These are phyloP conservation scores for Acidiella bohemica DNA, from an alignment of 495 filamentous ascomycete species.

Conservation along the genomic window DNA sequence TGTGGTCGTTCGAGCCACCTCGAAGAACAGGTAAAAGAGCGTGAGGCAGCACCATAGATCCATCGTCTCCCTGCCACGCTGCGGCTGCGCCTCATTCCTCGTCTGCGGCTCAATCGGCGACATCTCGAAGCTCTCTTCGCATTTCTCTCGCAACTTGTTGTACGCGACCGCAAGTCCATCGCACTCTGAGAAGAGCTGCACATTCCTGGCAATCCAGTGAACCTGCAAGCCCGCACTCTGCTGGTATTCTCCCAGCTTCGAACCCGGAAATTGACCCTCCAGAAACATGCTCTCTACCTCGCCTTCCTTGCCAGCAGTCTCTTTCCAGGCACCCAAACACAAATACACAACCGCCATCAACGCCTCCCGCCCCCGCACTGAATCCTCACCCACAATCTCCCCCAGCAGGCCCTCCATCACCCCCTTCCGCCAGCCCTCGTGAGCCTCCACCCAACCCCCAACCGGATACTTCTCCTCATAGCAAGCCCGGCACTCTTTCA, in stretches of 20 bases:
- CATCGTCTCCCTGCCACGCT: slow-evolving; percentile 23
- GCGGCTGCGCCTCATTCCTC: slow-evolving; percentile 6
- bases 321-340: slow-evolving; percentile 62
- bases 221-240: slow-evolving; percentile 20
- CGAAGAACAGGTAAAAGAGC: slow-evolving; percentile 27
- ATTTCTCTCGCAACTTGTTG: slow-evolving; percentile 7
- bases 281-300: slow-evolving; percentile 2
- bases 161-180: slow-evolving; percentile 22
- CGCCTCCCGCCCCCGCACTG: slow-evolving; percentile 27
- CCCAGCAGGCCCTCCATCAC: slow-evolving; percentile 24
- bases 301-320: slow-evolving; percentile 44
- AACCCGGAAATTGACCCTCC: slow-evolving; percentile 10
- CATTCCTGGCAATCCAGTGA: slow-evolving; percentile 25
- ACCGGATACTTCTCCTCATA: slow-evolving; percentile 18
- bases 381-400: slow-evolving; percentile 10
- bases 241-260: slow-evolving; percentile 8
- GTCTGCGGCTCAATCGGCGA: not conserved
- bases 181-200: slow-evolving; percentile 20
- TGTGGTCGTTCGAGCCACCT: slow-evolving; percentile 25
- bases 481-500: slow-evolving; percentile 45
- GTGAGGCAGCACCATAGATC: slow-evolving; percentile 31
- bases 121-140: slow-evolving; percentile 6
- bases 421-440: slow-evolving; percentile 21
- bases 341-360: slow-evolving; percentile 68
- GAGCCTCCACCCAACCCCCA: slow-evolving; percentile 41